Base-by-base conservation (phyloP, 2,329 filamentous ascomycete species). In the Aspergillus japonicus region DNA sequence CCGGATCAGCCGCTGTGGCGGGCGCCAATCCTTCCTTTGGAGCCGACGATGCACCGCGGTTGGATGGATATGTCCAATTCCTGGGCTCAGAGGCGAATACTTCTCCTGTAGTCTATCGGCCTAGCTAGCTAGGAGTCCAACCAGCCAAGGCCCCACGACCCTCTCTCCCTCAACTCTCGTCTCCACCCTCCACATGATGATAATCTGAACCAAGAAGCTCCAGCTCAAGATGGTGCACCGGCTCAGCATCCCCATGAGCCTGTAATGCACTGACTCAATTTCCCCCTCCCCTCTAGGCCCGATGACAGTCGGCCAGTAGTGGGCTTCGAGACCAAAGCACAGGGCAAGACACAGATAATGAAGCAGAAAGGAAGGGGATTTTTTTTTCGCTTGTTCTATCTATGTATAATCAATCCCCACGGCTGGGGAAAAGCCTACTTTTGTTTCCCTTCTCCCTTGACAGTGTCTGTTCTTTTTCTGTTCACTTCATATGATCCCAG, bases 371-470 rank as follows among this genome's bases (percentile, higher is more conserved):
- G 39, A 44, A n/a, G 39, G 39, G 16, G 14, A 7, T 44, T n/a
- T 16, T 19, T 26, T n/a, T 47, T 47, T 33, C 42, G 52, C 52
- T 35, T 52, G 50, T 14, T 31, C 50, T 21, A 42, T 42, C 39
- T 44, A 44, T 44, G 39, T 44, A 44, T 33, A 55, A 31, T 39
- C 54, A 56, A 33, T 50, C 55, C 50, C 50, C 50, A 52, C 50
- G 50, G 31, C 50, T 35, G 50, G 33, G 50, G 21, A 35, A 33
- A 14, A 33, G 7, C 24, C 23, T 50, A 24, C 48, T 50, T 26
- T 29, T 50, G 48, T 29, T 39, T 21, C 33, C 42, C 23, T 44
- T 44, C 51, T 47, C 47, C 53, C 33, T 54, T 35, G 52, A 24
- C 16, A 42, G 33, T 16, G 19, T 35, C 33, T 23, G 8, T 53